A percentile compares a stretch with the other conserved stretches of the same genome.
Conservation (phyloP, 805 yeast genomes). For the Candida boleticola region DNA sequence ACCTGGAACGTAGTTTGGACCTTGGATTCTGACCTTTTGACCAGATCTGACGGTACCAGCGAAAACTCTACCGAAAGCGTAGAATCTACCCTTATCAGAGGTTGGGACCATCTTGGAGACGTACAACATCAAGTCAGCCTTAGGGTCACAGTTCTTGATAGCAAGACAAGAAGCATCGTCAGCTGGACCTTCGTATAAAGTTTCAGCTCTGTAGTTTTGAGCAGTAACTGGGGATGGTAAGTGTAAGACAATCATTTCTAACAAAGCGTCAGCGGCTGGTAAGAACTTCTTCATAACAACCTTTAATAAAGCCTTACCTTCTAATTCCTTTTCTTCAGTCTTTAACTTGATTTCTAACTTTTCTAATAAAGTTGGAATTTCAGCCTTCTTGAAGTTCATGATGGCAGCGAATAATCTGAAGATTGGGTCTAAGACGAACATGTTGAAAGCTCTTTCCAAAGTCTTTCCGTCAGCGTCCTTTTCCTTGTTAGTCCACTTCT, state of each 20-base stretch:
- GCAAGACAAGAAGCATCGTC: slow-evolving; percentile 88
- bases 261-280: slow-evolving; percentile 99
- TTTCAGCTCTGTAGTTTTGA: slow-evolving; percentile 98
- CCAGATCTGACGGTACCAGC: slow-evolving; percentile 99
- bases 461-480: slow-evolving; percentile 94
- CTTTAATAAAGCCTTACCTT: slow-evolving; percentile 98
- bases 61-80: slow-evolving; percentile 99
- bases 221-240: slow-evolving; percentile 99
- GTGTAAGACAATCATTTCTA: slow-evolving; percentile 98
- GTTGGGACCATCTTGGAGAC: slow-evolving; percentile 99
- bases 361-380: slow-evolving; percentile 86
- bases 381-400: slow-evolving; percentile 99
- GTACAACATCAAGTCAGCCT: slow-evolving; percentile 97
- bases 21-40: slow-evolving; percentile 99
- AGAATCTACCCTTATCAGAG: slow-evolving; percentile 99
- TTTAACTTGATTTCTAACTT: slow-evolving; percentile 92
- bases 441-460: slow-evolving; percentile 99
- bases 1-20: slow-evolving; percentile 99
- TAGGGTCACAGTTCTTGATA: slow-evolving; percentile 98
- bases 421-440: slow-evolving; percentile 98
- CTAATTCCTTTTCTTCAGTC: slow-evolving; percentile 96
- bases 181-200: slow-evolving; percentile 98
- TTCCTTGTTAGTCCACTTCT: slow-evolving; percentile 97
- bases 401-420: slow-evolving; percentile 95
- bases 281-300: slow-evolving; percentile 99